Evolutionary conservation across 495 filamentous ascomycete species (phyloP).

Genomic region (Staphylotrichum longicolle): DNA sequence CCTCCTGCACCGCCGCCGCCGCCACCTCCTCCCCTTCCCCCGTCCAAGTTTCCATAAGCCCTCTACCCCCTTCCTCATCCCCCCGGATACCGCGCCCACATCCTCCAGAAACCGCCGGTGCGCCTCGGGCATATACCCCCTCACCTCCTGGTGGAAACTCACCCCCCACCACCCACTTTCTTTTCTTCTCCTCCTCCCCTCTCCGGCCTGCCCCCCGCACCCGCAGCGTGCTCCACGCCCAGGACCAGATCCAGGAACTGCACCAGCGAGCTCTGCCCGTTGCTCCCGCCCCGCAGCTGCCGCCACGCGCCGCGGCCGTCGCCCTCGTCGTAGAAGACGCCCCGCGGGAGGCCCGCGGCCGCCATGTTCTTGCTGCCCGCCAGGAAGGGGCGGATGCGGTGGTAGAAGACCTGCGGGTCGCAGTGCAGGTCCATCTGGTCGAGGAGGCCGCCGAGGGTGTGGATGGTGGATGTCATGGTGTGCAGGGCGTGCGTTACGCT

Average conservation of each 20-base stretch:
- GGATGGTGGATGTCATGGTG: conserved; percentile 65
- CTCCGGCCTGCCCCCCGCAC: conserved; percentile 71
- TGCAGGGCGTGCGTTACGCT: conserved; percentile 61
- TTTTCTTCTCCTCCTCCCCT: conserved; percentile 42
- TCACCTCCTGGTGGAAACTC: conserved; percentile 89
- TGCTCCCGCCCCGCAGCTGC: conserved; percentile 86
- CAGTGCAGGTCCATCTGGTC: conserved; percentile 87
- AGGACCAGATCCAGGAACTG: conserved; percentile 95
- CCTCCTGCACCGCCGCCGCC: conserved; percentile 55
- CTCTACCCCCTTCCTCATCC: conserved; percentile 21
- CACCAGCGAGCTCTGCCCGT: conserved; percentile 91
- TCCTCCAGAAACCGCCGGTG: conserved; percentile 80
- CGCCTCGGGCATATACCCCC: conserved; percentile 84
- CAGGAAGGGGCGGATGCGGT: conserved; percentile 87
- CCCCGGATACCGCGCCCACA: conserved; percentile 52
- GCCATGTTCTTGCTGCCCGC: conserved; percentile 96
- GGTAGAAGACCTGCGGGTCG: conserved; percentile 87
- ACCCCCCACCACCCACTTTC: conserved; percentile 44
- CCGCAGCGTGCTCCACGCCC: conserved; percentile 79
- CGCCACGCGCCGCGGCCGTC: conserved; percentile 62
- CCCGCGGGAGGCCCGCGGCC: conserved; percentile 80
- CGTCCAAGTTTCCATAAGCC: conserved; percentile 46
- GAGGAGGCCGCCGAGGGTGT: conserved; percentile 64
- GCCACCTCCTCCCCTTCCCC: conserved; percentile 57
- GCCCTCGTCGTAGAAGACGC: conserved; percentile 83